Base-by-base conservation (phyloP, 2,329 filamentous ascomycete species). In the Penicillium sumatraense region DNA sequence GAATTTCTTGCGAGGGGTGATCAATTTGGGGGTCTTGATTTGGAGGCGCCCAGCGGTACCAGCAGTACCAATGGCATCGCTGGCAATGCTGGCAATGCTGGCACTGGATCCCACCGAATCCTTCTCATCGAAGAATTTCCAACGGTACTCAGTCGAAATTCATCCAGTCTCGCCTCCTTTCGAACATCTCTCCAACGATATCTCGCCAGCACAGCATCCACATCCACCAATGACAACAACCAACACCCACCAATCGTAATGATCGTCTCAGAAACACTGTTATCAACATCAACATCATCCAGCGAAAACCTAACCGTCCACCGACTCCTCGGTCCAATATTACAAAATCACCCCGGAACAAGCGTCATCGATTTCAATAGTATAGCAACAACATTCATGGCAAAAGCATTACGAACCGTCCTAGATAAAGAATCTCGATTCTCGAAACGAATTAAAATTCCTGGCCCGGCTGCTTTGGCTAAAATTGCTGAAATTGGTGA, bases 271-370 rank as follows among this genome's bases (percentile, higher is more conserved):
- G 95, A 99, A 73, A 96, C 91, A 0, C 79, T 20, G 16, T 4
- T 96, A 13, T 78, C 96, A 14, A 93, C 90, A 0, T 95, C 92
- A 1, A 92, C 88, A 7, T 93, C 90, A 3, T 89, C 92, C 1
- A 87, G 89, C 9, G 93, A 98, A 68, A 97, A 90, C 72, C 92
- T 98, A 67, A 99, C 95, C 1, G 91, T 91, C 0, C 91, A 98
- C 76, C 86, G 93, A 21, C 78, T 99, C 16, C 84, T 99, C 3
- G 95, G 96, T 0, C 88, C 92, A 0, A 90, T 95, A 60, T 89
- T 99, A 40, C 81, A 91, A 13, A 86, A 89, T 38, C 92, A 98
- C 72, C 88, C 90, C 0, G 87, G 88, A 13, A 87, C 91, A 2
- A 86, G 85, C 8, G 80, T 90, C 5, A 91, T 99, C 60, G 93